Conservation (phyloP, 495 filamentous ascomycete genomes). For the Penicillium arizonense region DNA sequence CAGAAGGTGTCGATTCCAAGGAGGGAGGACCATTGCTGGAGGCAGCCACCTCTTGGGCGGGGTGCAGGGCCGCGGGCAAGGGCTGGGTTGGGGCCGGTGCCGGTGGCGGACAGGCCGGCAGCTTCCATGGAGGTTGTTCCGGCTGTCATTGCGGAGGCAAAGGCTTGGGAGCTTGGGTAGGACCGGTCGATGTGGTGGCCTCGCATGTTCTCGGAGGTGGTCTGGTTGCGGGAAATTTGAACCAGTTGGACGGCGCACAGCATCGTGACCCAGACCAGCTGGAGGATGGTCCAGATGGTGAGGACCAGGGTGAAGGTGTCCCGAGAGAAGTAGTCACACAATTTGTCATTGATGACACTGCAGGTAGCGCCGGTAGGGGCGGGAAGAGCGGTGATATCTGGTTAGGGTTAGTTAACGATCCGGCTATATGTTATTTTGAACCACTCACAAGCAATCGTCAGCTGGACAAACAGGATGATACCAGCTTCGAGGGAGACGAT, state of each 20-base stretch:
- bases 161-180: constrained; percentile 56
- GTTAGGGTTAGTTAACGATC: constrained; percentile 13
- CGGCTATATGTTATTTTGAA: background rate
- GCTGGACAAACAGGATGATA: constrained; percentile 60
- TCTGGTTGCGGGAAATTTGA: constrained; percentile 87
- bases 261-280: constrained; percentile 94
- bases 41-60: constrained; percentile 54
- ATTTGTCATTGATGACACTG: constrained; percentile 66
- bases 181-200: constrained; percentile 56
- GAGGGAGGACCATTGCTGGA: constrained; percentile 76
- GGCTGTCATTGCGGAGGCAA: constrained; percentile 77
- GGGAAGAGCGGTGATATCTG: constrained; percentile 58
- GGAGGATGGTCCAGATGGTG: constrained; percentile 72
- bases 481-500: constrained; percentile 73
- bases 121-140: constrained; percentile 64
- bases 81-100: constrained; percentile 48
- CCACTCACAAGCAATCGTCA: constrained; percentile 55
- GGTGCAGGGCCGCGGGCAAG: constrained; percentile 43
- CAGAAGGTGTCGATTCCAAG: constrained; percentile 92
- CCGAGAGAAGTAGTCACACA: constrained; percentile 72
- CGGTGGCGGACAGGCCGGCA: constrained; percentile 62
- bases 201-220: constrained; percentile 93
- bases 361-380: constrained; percentile 54
- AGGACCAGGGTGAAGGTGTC: constrained; percentile 84
- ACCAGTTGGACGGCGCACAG: constrained; percentile 88